phyloP scores from a whole-genome alignment of 305 asterid genomes.

The Fraxinus ornus region DNA sequence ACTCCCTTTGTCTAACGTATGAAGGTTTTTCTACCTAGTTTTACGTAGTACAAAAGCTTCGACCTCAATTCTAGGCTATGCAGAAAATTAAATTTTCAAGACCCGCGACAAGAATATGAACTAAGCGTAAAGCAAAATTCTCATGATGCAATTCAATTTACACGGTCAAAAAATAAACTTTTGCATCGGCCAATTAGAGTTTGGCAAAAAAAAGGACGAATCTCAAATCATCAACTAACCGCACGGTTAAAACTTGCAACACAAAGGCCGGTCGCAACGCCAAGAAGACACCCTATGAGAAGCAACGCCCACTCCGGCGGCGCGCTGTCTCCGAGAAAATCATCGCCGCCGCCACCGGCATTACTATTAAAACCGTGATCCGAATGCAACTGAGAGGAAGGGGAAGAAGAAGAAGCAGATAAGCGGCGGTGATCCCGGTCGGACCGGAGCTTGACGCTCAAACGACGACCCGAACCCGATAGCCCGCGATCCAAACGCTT shows the following conservation, averaged over 20 bases:
- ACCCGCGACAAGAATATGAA: not conserved
- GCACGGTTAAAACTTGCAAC: conserved; percentile 92
- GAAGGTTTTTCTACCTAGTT: not conserved
- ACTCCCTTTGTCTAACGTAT: not conserved
- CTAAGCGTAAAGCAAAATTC: not conserved
- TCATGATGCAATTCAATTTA: not conserved
- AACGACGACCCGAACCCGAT: conserved; percentile 67
- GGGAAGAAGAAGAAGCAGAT: conserved; percentile 39
- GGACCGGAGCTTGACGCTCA: conserved; percentile 44
- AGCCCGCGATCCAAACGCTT: conserved; percentile 79
- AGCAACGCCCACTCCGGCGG: conserved; percentile 99
- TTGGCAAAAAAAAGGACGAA: not conserved
- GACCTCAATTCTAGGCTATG: not conserved
- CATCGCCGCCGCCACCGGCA: conserved; percentile 25
- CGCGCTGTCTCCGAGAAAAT: conserved; percentile 69
- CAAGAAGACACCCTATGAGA: conserved; percentile 88
- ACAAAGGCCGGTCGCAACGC: conserved; percentile 89
- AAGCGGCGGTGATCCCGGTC: conserved; percentile 40
- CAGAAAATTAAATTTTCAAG: not conserved
- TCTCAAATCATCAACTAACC: conserved; percentile 50
- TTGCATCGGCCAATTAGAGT: not conserved
- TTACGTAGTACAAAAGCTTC: not conserved
- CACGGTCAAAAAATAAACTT: not conserved
- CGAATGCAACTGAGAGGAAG: conserved; percentile 23
- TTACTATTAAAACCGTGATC: conserved; percentile 36